These are phyloP conservation scores for Metschnikowia aberdeeniae DNA, from an alignment of 805 yeast genomes.

Conservation along the genomic window DNA sequence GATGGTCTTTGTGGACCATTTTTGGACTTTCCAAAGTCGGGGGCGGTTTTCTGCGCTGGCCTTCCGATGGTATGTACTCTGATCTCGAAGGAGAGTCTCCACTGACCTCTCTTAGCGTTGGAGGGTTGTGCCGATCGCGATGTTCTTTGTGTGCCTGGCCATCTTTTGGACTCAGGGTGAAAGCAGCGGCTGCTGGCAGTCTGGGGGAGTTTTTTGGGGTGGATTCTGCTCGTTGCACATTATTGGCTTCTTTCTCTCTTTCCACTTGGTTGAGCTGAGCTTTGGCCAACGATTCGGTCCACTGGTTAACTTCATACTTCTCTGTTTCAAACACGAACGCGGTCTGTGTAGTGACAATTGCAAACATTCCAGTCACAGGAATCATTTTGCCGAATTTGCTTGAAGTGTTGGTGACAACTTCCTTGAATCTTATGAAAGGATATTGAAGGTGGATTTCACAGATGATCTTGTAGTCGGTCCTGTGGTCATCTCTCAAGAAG, in stretches of 20 bases:
- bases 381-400: slow-evolving; percentile 27
- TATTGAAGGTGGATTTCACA: slow-evolving; percentile 54
- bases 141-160: slow-evolving; percentile 1
- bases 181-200: slow-evolving; percentile 11
- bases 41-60: slow-evolving; percentile 7
- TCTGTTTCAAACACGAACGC: slow-evolving; percentile 58
- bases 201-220: slow-evolving; percentile 7
- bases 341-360: slow-evolving; percentile 50
- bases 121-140: background rate
- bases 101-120: background rate
- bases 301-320: slow-evolving; percentile 45
- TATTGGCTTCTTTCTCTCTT: slow-evolving; percentile 11
- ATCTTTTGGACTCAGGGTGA: slow-evolving; percentile 1
- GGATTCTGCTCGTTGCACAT: background rate
- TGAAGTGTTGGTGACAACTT: slow-evolving; percentile 41
- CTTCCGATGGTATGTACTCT: background rate
- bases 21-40: slow-evolving; percentile 3
- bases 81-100: background rate
- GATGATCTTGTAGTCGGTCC: slow-evolving; percentile 40
- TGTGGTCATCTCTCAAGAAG: slow-evolving; percentile 42
- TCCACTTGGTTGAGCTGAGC: slow-evolving; percentile 23
- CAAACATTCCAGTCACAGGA: slow-evolving; percentile 47
- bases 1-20: slow-evolving; percentile 24
- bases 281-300: slow-evolving; percentile 36
- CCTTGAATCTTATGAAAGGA: slow-evolving; percentile 54